Base-by-base conservation (phyloP, 139 green algal species). In the Closterium sp. region DNA sequence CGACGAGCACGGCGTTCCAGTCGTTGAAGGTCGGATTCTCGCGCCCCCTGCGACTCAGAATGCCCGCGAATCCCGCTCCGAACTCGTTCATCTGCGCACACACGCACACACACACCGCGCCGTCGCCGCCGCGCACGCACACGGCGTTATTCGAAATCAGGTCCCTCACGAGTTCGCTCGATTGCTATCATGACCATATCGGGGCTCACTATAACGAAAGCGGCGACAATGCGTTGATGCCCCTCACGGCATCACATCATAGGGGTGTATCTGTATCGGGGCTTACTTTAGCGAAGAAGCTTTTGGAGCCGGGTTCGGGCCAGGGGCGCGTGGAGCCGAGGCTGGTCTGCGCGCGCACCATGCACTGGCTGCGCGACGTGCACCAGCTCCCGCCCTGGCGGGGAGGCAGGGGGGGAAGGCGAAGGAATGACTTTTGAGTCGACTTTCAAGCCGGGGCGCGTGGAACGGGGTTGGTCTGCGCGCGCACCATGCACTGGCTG, bases 1-100 rank as follows among this genome's bases (percentile, higher is more conserved):
- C 28, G 22, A 87, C 28, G n/a, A 87, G 85, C 85, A 87, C 85
- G 85, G 85, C 85, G 85, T 87, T 87, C 85, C 85, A 87, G 85
- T 31, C 28, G 85, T 87, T 30, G 85, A 87, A 87, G 85, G 85
- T 32, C 9, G 85, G 85, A 27, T 87, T 87, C 85, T 87, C 85
- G 28, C 9, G n/a, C 28, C 85, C 85, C n/a, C 32, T 87, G 85
- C 28, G 85, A 27, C 85, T 87, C 28, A 87, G 85, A 31, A 87
- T 87, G 85, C 85, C 85, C 85, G 85, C 27, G 85, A 87, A 87
- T 9, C 85, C 85, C 85, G 28, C 85, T 27, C 85, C 85, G 28
- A 87, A 87, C 28, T 28, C 28, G 28, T 32, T 31, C 85, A 87
- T 30, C 85, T 87, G 85, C 85, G 28, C 79, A 31, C 19, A 28